Conservation (phyloP, 2,329 filamentous ascomycete genomes). For the Aspergillus spinulosporus region DNA sequence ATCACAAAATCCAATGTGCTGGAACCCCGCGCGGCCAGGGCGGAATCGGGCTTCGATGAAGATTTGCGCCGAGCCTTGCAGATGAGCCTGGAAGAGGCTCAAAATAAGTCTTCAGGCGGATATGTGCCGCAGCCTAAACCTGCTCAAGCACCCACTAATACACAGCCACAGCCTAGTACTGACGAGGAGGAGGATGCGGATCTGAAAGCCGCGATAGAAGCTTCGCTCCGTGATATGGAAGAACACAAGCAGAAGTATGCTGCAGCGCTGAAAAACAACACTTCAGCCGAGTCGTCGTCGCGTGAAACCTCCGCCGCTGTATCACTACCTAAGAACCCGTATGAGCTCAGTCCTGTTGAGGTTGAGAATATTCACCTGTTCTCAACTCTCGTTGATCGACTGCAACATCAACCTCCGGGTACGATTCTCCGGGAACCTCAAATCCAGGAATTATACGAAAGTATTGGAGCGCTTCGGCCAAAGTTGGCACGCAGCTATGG, state of each 20-base stretch:
- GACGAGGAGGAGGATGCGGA: conserved; percentile 90
- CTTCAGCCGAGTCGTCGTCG: conserved; percentile 53
- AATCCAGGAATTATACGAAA: conserved; percentile 97
- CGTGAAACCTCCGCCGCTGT: conserved; percentile 50
- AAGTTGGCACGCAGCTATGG: conserved; percentile 95
- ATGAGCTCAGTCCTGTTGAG: conserved; percentile 89
- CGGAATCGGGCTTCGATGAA: conserved; percentile 90
- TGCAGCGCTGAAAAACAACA: conserved; percentile 77
- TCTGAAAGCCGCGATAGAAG: conserved; percentile 89
- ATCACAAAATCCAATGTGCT: conserved; percentile 71
- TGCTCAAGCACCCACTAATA: conserved; percentile 41
- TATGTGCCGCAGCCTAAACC: conserved; percentile 67
- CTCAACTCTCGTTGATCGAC: conserved; percentile 84
- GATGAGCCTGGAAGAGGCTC: conserved; percentile 95
- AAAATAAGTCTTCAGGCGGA: conserved; percentile 67
- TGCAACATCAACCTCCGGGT: conserved; percentile 92
- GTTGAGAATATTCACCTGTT: conserved; percentile 98
- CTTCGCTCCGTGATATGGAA: conserved; percentile 94
- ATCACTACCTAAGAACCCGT: conserved; percentile 79
- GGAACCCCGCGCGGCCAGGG: conserved; percentile 85
- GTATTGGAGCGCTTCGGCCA: conserved; percentile 87
- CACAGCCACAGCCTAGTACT: conserved; percentile 42
- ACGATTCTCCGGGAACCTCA: conserved; percentile 96
- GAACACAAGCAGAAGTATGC: conserved; percentile 93
- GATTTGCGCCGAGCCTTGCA: conserved; percentile 90